Evolutionary conservation across 352 stramenopile genomes (phyloP).

Genomic region (Phytophthora sojae): DNA sequence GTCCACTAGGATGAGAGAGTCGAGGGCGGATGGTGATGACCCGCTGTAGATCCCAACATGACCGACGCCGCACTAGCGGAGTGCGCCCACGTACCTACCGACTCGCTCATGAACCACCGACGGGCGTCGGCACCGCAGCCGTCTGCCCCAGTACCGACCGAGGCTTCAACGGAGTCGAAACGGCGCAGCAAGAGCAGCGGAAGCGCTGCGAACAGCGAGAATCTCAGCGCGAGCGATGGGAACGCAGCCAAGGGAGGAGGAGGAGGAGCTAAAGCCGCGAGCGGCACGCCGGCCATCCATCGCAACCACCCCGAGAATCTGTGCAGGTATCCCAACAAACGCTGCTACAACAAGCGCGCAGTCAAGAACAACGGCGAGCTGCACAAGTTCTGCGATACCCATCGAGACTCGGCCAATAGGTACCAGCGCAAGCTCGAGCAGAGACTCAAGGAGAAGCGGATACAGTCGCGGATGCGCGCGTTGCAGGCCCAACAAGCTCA

Average conservation of each 20-base stretch:
- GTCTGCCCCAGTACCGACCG: background rate
- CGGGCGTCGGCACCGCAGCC: slow-evolving; percentile 22
- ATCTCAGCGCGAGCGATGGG: slow-evolving; percentile 14
- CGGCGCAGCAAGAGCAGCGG: slow-evolving; percentile 32
- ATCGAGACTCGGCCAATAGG: slow-evolving; percentile 66
- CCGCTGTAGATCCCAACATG: slow-evolving; percentile 42
- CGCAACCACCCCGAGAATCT: slow-evolving; percentile 37
- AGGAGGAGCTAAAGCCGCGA: slow-evolving; percentile 18
- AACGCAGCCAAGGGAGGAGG: slow-evolving; percentile 20
- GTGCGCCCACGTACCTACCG: slow-evolving; percentile 23
- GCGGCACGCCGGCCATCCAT: slow-evolving; percentile 16
- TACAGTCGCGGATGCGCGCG: slow-evolving; percentile 39
- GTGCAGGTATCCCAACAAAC: slow-evolving; percentile 74
- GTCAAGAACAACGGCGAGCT: slow-evolving; percentile 74
- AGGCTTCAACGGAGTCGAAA: slow-evolving; percentile 13
- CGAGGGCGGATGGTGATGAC: background rate
- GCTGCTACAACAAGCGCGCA: slow-evolving; percentile 63
- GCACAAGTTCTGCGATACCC: slow-evolving; percentile 73
- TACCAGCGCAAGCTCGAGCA: slow-evolving; percentile 69
- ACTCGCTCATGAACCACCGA: slow-evolving; percentile 35
- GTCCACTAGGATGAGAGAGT: slow-evolving; percentile 23
- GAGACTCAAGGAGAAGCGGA: slow-evolving; percentile 44
- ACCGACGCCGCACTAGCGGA: slow-evolving; percentile 33
- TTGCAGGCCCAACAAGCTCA: slow-evolving; percentile 32
- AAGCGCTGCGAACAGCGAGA: slow-evolving; percentile 33